Conservation (phyloP, 2,329 filamentous ascomycete genomes). For the Aotearoamyces nothofagi region DNA sequence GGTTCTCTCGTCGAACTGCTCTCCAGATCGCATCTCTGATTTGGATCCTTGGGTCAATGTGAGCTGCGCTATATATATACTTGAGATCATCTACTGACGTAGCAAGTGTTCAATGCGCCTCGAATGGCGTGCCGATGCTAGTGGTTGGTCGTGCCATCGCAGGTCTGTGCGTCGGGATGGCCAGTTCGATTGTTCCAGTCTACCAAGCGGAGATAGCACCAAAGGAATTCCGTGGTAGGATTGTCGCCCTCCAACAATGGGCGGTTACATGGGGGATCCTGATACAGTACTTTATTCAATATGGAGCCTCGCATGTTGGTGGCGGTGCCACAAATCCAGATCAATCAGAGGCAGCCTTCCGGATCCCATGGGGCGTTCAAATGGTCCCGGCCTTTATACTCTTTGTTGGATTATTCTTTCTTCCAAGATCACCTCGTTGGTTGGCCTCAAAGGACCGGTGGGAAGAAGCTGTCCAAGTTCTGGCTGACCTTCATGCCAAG, state of each 20-base stretch:
- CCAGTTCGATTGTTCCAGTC: constrained; percentile 51
- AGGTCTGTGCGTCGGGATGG: constrained; percentile 50
- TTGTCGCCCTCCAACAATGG: constrained; percentile 60
- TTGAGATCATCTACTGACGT: too few species aligned
- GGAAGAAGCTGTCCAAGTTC: constrained; percentile 29
- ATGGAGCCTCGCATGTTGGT: constrained; percentile 46
- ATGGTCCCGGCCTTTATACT: constrained; percentile 44
- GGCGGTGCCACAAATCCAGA: constrained; percentile 32
- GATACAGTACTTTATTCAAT: constrained; percentile 56
- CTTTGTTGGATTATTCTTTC: constrained; percentile 40
- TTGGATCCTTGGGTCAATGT: constrained; percentile 42
- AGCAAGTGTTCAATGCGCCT: constrained; percentile 40
- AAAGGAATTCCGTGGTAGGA: constrained; percentile 39
- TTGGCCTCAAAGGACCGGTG: constrained; percentile 45
- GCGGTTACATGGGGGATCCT: constrained; percentile 59
- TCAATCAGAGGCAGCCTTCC: constrained; percentile 39
- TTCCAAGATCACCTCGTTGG: constrained; percentile 49
- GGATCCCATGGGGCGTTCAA: constrained; percentile 49
- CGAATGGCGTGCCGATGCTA: constrained; percentile 39
- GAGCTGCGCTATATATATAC: too few species aligned
- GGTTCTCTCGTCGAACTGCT: constrained; percentile 30
- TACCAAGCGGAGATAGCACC: constrained; percentile 54
- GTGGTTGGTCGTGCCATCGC: constrained; percentile 43
- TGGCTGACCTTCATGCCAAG: constrained; percentile 38
- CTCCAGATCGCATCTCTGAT: constrained; percentile 31